Base-by-base conservation (phyloP, 1,139 yeast species). In the Sugiyamaella novakii region DNA sequence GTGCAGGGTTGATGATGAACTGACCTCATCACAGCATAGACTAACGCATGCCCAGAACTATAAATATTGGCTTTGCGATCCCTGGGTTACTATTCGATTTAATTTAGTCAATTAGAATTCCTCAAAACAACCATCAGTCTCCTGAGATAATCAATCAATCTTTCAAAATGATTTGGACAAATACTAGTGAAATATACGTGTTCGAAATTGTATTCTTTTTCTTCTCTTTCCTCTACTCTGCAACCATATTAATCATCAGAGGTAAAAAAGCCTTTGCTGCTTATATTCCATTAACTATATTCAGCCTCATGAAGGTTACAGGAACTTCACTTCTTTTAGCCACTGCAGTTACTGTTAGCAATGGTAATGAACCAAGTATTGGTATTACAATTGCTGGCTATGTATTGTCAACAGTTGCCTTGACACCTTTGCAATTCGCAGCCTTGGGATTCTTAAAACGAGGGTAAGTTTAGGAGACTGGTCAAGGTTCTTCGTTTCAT, bases 401-500 rank as follows among this genome's bases (percentile, higher is more conserved):
- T n/a, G 36, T 53, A 15, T 24, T 53, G 27, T 38, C 45, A 2
- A 30, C 49, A 2, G 46, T 50, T n/a, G 49, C 55, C 2, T 42
- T 49, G 2, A 47, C 52, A 15, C 56, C 56, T 1, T 28, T 53
- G 29, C 37, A 47, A 29, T 29, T 39, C 10, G 41, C 51, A 2
- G 43, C 50, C 5, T 39, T 51, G n/a, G 45, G 47, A 2, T 37
- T 53, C 14, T 25, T 49, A n/a, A 30, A 21, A n/a, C 33, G 42
- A 28, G 53, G 54, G 35, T 25, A 15, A 38, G 42, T 38, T 6
- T 11, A 5, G 11, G 7, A 7, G 33, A n/a, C 33, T 29, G n/a
- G n/a, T n/a, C n/a, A n/a, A n/a, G n/a, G n/a, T 4, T 21, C 35
- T 5, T 21, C 6, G 5, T 5, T 5, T 14, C 35, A n/a, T 8